Evolutionary conservation across 1,284 basidiomycete species (phyloP).

Genomic region (Exobasidium rhododendri): DNA sequence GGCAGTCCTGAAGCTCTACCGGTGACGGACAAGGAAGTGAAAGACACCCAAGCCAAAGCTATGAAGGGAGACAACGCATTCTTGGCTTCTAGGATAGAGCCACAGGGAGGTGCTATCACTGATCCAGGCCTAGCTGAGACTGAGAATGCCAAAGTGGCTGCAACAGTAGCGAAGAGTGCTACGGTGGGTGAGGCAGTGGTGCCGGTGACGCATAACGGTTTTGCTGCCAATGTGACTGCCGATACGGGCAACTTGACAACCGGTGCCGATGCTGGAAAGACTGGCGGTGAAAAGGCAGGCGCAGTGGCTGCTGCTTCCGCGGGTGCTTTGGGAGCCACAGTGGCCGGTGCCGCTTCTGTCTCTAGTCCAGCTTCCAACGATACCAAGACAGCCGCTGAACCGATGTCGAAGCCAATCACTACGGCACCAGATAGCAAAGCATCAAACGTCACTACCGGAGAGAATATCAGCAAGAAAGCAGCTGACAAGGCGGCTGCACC

Average conservation of each 20-base stretch:
- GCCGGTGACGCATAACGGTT: not conserved
- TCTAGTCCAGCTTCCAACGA: not conserved
- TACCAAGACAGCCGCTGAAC: not conserved
- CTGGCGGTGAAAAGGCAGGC: constrained; percentile 8
- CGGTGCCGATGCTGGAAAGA: constrained; percentile 10
- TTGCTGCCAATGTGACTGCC: constrained; percentile 9
- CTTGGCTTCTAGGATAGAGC: constrained; percentile 1
- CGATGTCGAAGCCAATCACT: not conserved
- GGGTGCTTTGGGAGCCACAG: constrained; percentile 1
- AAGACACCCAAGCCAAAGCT: constrained; percentile 1
- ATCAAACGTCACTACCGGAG: not conserved
- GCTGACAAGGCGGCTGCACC: not conserved
- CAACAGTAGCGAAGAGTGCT: not conserved
- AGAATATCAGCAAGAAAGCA: not conserved
- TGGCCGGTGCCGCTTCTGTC: not conserved
- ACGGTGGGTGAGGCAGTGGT: not conserved
- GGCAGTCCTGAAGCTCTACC: constrained; percentile 7
- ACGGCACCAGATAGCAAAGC: not conserved
- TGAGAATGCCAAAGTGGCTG: not conserved
- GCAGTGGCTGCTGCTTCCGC: constrained; percentile 1
- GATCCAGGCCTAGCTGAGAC: not conserved
- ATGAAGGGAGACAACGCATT: constrained; percentile 3
- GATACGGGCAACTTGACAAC: not conserved
- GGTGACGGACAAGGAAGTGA: not conserved
- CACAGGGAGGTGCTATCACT: constrained; percentile 1